Evolutionary conservation across 495 filamentous ascomycete genomes (phyloP), one percentile per base, ranked within the genome.

Genomic region (Aspergillus nanangensis): DNA sequence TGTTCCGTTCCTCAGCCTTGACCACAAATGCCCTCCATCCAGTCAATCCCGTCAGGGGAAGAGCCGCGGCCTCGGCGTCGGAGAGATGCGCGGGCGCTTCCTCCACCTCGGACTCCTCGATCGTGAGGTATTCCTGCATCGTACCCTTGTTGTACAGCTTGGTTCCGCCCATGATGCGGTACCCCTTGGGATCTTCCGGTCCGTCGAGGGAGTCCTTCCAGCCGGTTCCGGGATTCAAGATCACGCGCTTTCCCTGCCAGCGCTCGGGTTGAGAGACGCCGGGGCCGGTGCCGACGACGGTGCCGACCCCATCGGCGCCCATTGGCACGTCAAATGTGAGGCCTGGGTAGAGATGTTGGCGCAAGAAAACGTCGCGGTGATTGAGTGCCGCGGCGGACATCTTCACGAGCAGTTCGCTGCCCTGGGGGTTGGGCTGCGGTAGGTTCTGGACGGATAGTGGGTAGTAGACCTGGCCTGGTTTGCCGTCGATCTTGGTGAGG

Each of bases 301-400:
- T 61, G 21, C 89, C 91, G 48, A 72, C 79, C 21, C 87, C 91
- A 60, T 96, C 91, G 31, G 88, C 78, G 21, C 92, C 74, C 20
- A 96, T 67, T 0, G 91, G 88, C 22, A 78, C 64, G 39, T 77
- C 70, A 62, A 94, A 95, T 13, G 87, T 81, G 47, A 86, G 80
- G 40, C 78, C 82, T 1, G 91, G 91, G 73, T 96, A 96, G 9
- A 95, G 80, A 56, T 90, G 84, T 59, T 92, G 89, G 44, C 90
- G 87, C 64, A 93, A 84, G 75, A 95, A 95, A 55, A 91, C 77
- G 63, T 96, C 90, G 43, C 88, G 86, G 71, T 95, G 91, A 69
- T 96, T 96, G 43, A 96, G 81, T 13, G 90, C 81, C 8, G 83
- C 85, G 34, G 89, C 86, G 24, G 75, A 75, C 57, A 96, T 55